Evolutionary conservation across 306 rosid species (phyloP), one percentile per base, ranked within the genome.

Genomic region (Sophora flavescens): DNA sequence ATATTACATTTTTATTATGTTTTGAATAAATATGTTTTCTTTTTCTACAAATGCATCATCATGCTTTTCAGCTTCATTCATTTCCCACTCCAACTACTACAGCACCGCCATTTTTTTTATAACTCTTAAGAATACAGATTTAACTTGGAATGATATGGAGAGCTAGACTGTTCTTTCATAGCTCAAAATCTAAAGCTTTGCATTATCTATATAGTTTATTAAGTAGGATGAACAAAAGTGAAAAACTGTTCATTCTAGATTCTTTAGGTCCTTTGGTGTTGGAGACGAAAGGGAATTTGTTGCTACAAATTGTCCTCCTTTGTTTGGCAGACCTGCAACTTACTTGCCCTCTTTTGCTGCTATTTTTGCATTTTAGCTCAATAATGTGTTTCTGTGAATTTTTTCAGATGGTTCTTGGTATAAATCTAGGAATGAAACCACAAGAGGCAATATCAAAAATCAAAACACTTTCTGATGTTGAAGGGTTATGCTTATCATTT

Each of bases 341-440:
- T 36, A 14, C 50, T 1, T 36, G 53, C 14, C 51, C 54, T 71
- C 28, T 54, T 18, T 71, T 65, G 66, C 0, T 41, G 11, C 7
- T 3, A 33, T 30, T 56, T 65, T 57, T 75, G 78, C 75, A 32
- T 75, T 9, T 36, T 65, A 38, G 59, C 76, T 57, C 48, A 74
- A 44, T 28, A 54, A 28, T 14, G 33, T 42, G 33, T 44, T 64
- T 2, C 36, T 68, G 52, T 16, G 72, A 66, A 48, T 74, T 10
- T 66, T 78, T 30, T 63, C 83, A 95, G 99, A 84, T 95, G 84
- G 81, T 95, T 61, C 97, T 95, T 0, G 97, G 87, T 63, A 90
- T 95, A 80, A 95, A 89, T 86, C 89, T 95, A 69, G 96, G 97
- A 63, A 87, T 95, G 96, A 72, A 90, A 56, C 91, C 91, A 4